Base-by-base conservation (phyloP, 805 yeast species). In the Candida peoriensis region DNA sequence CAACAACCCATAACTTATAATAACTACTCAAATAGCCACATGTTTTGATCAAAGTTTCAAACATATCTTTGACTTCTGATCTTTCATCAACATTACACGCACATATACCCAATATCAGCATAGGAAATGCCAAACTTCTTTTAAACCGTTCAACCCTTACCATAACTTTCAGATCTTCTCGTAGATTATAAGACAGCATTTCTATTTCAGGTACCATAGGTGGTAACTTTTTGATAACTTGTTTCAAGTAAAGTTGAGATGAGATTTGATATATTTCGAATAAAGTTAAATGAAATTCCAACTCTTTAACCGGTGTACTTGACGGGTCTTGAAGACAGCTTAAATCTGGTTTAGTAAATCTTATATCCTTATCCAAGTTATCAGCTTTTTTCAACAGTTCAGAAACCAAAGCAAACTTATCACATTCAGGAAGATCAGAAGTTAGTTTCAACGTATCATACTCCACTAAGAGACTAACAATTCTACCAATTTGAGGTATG, bases 211-310 rank as follows among this genome's bases (percentile, higher is more conserved):
- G 51, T 25, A 70, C 63, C 6, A 74, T 60, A 3, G 82, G 73
- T 40, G 73, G 75, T 39, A 68, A 52, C 41, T 65, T 63, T 52
- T 68, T 48, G 5, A 76, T 69, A 1, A 79, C 64, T 46, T 74
- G 81, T 28, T 74, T 59, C 22, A 77, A 52, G 44, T 73, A 77
- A 25, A 77, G 55, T 43, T 68, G 72, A 7, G 76, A 66, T 19
- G 78, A 64, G 10, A 75, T 46, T 53, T 77, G 81, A 43, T 68
- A 73, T 8, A 76, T 69, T 47, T 77, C 82, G 47, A 76, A 77
- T 20, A 75, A 48, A 0, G 82, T 75, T 30, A 77, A 55, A 50
- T 77, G 83, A 39, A 68, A 57, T 49, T 77, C 81, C 25, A 76
- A 48, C 32, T 77, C 81, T 14, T 59, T 57, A 13, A 26, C 12